Conservation (phyloP, 441 rosid species). For the Daphne laureola region DNA sequence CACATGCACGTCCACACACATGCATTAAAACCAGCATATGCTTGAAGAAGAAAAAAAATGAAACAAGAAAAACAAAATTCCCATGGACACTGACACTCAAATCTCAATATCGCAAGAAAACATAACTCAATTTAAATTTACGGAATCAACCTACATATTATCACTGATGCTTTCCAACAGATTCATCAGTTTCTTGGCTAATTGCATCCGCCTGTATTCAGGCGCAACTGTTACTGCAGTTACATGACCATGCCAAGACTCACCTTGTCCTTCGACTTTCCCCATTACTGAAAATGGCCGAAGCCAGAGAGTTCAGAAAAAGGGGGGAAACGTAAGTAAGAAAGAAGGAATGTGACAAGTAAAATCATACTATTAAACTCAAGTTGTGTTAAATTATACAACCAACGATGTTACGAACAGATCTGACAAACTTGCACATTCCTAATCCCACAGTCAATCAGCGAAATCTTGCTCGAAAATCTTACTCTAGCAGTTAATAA, state of each 20-base stretch:
- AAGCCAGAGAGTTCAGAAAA: slow-evolving; percentile 1
- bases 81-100: too few relatives aligned
- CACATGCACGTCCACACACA: too few relatives aligned
- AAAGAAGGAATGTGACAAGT: background rate
- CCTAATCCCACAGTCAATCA: too few relatives aligned
- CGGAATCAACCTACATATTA: slow-evolving; percentile 50
- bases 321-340: background rate
- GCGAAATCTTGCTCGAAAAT: too few relatives aligned
- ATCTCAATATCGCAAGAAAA: too few relatives aligned
- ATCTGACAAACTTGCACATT: too few relatives aligned
- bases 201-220: slow-evolving; percentile 84
- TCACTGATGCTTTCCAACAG: slow-evolving; percentile 85
- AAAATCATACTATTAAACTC: slow-evolving; percentile 5
- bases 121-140: background rate
- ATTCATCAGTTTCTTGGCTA: slow-evolving; percentile 90
- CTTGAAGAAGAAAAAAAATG: too few relatives aligned
- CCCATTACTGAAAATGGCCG: slow-evolving; percentile 69
- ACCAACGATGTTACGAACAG: too few relatives aligned
- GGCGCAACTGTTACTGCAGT: slow-evolving; percentile 88
- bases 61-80: too few relatives aligned
- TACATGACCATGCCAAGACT: slow-evolving; percentile 80
- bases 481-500: too few relatives aligned
- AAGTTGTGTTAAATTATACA: too few relatives aligned
- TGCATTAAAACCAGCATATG: too few relatives aligned
- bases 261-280: slow-evolving; percentile 74